phyloP scores from a whole-genome alignment of 208 protist species.

The Acanthamoeba lenticulata region DNA sequence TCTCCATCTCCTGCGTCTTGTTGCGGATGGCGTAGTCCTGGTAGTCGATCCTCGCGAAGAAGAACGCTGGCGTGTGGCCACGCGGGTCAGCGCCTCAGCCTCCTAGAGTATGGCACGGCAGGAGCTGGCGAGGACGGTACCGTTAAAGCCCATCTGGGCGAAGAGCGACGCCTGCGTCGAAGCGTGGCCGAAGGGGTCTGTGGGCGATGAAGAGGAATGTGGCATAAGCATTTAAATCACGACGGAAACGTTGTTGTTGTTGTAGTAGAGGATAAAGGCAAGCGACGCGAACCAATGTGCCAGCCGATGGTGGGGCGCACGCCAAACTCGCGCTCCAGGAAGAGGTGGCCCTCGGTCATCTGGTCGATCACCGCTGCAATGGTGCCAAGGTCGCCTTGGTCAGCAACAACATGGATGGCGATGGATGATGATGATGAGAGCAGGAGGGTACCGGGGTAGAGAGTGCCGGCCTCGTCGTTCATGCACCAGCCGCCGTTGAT shows the following conservation, averaged over 20 bases:
- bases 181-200: constrained; percentile 70
- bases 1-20: constrained; percentile 67
- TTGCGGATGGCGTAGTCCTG: constrained; percentile 18
- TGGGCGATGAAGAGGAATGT: neutral
- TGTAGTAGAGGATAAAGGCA: neutral
- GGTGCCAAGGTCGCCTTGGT: neutral
- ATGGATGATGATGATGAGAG: too few relatives aligned
- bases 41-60: constrained; percentile 66
- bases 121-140: neutral
- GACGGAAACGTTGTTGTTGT: too few relatives aligned
- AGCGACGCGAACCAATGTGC: constrained; percentile 64
- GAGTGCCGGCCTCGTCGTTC: constrained; percentile 81
- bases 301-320: constrained; percentile 67
- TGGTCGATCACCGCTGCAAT: constrained; percentile 74
- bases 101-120: constrained; percentile 5
- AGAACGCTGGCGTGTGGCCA: neutral
- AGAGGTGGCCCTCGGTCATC: constrained; percentile 81
- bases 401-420: neutral
- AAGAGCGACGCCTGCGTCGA: constrained; percentile 66
- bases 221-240: neutral
- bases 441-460: constrained; percentile 65
- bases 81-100: neutral
- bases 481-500: constrained; percentile 80
- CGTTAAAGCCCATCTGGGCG: constrained; percentile 72
- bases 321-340: constrained; percentile 60